A percentile compares a stretch with the other conserved stretches of the same genome.
phyloP scores from a whole-genome alignment of 2,329 filamentous ascomycete genomes.

The Lasiodiplodia sp. region DNA sequence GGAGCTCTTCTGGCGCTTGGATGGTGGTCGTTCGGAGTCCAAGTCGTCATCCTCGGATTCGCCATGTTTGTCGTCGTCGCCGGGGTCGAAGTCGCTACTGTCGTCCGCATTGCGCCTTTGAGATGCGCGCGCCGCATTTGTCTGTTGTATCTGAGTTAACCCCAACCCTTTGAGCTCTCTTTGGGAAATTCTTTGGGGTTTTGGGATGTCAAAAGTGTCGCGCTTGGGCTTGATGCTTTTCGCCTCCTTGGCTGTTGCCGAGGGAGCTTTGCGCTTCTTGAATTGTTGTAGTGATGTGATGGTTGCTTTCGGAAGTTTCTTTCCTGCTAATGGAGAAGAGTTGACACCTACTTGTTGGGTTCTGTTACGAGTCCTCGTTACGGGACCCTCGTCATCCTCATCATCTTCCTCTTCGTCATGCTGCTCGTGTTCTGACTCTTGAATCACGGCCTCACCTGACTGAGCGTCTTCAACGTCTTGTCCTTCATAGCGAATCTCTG shows the following conservation, averaged over 20 bases:
- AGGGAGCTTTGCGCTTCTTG: background rate
- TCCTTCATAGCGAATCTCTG: conserved; percentile 21
- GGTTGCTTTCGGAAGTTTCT: background rate
- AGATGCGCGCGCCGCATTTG: background rate
- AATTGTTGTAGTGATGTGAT: background rate
- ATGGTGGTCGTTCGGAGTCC: conserved; percentile 57
- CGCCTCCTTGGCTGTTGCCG: background rate
- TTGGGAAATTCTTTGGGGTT: background rate
- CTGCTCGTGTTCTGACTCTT: conserved; percentile 48
- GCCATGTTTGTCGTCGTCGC: conserved; percentile 63
- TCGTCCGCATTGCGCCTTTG: conserved; percentile 53
- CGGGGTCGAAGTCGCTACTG: conserved; percentile 69
- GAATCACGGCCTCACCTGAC: conserved; percentile 46
- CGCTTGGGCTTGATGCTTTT: background rate
- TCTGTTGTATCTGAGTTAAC: background rate
- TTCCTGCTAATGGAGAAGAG: background rate
- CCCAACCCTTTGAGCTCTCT: background rate
- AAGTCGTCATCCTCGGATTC: conserved; percentile 59
- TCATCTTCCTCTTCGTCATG: conserved; percentile 43
- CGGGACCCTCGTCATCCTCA: conserved; percentile 62
- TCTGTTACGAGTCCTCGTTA: conserved; percentile 54
- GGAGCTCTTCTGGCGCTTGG: conserved; percentile 47
- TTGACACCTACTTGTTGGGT: conserved; percentile 32
- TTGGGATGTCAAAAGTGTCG: background rate
- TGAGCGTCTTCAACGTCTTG: conserved; percentile 17